Percentiles rank a stretch among this genome's conserved stretches.
These are phyloP conservation scores for Zarea fungicola DNA, from an alignment of 2,329 filamentous ascomycete species.

Conservation along the genomic window DNA sequence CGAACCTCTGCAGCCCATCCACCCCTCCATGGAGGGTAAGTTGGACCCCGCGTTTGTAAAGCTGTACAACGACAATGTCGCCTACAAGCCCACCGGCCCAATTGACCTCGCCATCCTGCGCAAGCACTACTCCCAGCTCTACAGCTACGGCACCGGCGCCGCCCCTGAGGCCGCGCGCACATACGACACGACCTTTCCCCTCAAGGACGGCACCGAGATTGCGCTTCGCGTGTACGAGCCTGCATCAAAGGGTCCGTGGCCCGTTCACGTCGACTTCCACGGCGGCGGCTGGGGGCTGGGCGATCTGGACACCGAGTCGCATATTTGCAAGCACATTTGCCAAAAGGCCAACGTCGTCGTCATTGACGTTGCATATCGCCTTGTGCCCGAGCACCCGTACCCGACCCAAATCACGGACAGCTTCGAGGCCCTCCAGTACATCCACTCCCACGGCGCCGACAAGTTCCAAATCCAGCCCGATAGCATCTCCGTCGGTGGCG, in stretches of 20 bases:
- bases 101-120: conserved; percentile 35
- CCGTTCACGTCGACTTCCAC: conserved; percentile 45
- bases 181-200: conserved; percentile 32
- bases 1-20: conserved; percentile 44
- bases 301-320: conserved; percentile 43
- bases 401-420: conserved; percentile 45
- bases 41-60: conserved; percentile 42
- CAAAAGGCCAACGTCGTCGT: conserved; percentile 38
- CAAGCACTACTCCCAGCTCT: conserved; percentile 37
- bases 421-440: conserved; percentile 39
- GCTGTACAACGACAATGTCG: conserved; percentile 42
- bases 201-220: conserved; percentile 25
- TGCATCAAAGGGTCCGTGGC: conserved; percentile 34
- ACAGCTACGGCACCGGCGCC: conserved; percentile 39
- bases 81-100: conserved; percentile 33
- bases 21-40: conserved; percentile 39
- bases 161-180: conserved; percentile 34
- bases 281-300: conserved; percentile 47
- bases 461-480: conserved; percentile 33
- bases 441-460: conserved; percentile 28
- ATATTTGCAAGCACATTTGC: conserved; percentile 44
- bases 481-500: conserved; percentile 39
- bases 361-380: conserved; percentile 47
- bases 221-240: conserved; percentile 42
- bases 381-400: conserved; percentile 45